Percentiles rank a stretch among this genome's conserved stretches.
These are phyloP conservation scores for Brettanomyces naardenensis DNA, from an alignment of 805 yeast species.

Conservation along the genomic window DNA sequence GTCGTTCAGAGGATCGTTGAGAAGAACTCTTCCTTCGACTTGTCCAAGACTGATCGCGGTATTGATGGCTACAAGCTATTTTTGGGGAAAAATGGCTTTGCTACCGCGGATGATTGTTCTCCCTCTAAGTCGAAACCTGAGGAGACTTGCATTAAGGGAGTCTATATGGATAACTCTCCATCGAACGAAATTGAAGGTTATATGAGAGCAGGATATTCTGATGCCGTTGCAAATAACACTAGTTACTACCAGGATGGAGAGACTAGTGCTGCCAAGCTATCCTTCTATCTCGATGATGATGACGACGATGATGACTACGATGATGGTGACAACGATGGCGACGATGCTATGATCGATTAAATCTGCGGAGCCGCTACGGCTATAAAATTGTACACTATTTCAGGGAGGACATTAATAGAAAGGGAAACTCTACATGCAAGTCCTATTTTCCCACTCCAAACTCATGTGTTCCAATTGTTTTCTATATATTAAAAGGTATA, in stretches of 20 bases:
- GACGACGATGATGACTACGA: slow-evolving; percentile 22
- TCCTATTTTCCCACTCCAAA: not conserved
- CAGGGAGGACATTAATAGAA: too few species aligned
- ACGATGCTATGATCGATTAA: slow-evolving; percentile 11
- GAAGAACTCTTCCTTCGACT: slow-evolving; percentile 30
- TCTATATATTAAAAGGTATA: too few species aligned
- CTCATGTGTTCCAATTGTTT: too few species aligned
- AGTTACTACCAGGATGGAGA: slow-evolving; percentile 9
- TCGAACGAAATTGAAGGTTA: slow-evolving; percentile 26
- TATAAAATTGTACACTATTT: not conserved
- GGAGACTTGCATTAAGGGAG: not conserved
- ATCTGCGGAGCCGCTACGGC: not conserved
- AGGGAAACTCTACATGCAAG: not conserved
- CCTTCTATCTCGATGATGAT: slow-evolving; percentile 14
- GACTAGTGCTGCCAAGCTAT: slow-evolving; percentile 3
- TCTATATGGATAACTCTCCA: slow-evolving; percentile 18
- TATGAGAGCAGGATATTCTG: slow-evolving; percentile 24
- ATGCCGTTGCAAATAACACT: slow-evolving; percentile 4
- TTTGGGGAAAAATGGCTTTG: slow-evolving; percentile 17
- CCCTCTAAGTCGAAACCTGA: not conserved
- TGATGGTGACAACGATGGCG: slow-evolving; percentile 14
- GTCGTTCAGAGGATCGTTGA: slow-evolving; percentile 41
- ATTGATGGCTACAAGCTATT: slow-evolving; percentile 30
- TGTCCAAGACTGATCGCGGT: slow-evolving; percentile 24
- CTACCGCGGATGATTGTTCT: too few species aligned